Evolutionary conservation across 495 filamentous ascomycete species (phyloP), one percentile per base, ranked within the genome.

Genomic region (Aspergillus carlsbadensis): DNA sequence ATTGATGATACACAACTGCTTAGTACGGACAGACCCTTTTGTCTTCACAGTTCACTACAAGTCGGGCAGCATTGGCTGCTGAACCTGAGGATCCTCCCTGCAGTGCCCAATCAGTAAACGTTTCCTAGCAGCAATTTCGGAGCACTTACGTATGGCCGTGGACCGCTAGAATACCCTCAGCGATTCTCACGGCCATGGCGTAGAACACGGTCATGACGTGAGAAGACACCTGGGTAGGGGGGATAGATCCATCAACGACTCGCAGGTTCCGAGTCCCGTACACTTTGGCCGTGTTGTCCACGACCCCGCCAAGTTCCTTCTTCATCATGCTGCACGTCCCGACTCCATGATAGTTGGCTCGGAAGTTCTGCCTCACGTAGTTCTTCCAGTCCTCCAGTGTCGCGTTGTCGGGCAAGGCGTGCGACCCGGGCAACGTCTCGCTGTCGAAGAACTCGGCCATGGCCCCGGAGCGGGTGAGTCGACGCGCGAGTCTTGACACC

Each of bases 311-410:
- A 6, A 73, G 65, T 49, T 74, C 75, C 14, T 59, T 61, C 1
- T 71, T 56, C 61, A 80, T 69, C 78, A 81, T 80, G 0, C 74
- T 69, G 51, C 75, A 74, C 8, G 78, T 79, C 14, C 75, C 66
- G 7, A 72, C 66, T 13, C 70, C 75, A 60, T 81, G 78, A 17
- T 60, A 77, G 44, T 77, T 72, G 3, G 72, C 67, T n/a, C 68
- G 61, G 54, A 65, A 67, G 58, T 63, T 62, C 40, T 62, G 34
- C 45, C 43, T 22, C 2, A 70, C 54, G 29, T 67, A 70, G 1
- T 52, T 49, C 21, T 33, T 39, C 56, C 85, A 83, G 22, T 84
- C 49, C 5, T 59, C 73, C 57, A 85, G 72, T 0, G 67, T 73
- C 21, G 71, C 55, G 2, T 82, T 70, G 6, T 52, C 36, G n/a